Base-by-base conservation (phyloP, 2,329 filamentous ascomycete genomes). In the Fusarium goolgardi region DNA sequence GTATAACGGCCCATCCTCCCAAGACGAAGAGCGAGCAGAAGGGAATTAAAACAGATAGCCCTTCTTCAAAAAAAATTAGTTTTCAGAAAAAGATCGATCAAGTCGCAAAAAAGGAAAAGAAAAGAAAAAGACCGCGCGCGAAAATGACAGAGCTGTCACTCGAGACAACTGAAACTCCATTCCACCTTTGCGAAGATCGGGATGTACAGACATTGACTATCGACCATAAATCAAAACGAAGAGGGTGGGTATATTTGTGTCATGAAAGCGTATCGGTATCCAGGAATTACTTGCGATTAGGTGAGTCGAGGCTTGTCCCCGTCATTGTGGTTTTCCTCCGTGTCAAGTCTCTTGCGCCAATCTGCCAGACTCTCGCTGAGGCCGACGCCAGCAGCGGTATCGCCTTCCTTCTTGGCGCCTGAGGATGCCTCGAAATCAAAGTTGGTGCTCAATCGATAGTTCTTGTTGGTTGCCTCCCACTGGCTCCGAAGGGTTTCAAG, bases 381-480 rank as follows among this genome's bases (percentile, higher is more conserved):
- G 25, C 83, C 87, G 16, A 82, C 73, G 45, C 71, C 73, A 12
- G 70, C 45, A 7, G 80, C 40, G 31, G 63, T 80, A 10, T 85
- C 82, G 39, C 84, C 82, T 21, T 82, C 79, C 51, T 81, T 81
- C 68, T 82, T 83, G 49, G 56, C 59, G 34, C 67, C 72, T 29
- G 79, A 72, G 8, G 72, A 82, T 23, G 76, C 69, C 58, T 97
- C 94, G 72, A 96, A 94, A 76, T 97, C 94, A 73, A 97, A 96
- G 52, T 91, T 89, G 75, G 91, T 94, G 79, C 93, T 97, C 44
- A 97, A 82, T 25, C 96, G 91, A 78, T 98, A 97, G 74, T 93
- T 96, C 79, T 96, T 96, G 81, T 95, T 97, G 15, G 94, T 97
- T 39, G 91, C 93, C 81, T 98, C 94, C 96, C 96, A 99, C 74